Evolutionary conservation across 2,329 filamentous ascomycete genomes (phyloP).

Genomic region (Myriosclerotinia scirpicola): DNA sequence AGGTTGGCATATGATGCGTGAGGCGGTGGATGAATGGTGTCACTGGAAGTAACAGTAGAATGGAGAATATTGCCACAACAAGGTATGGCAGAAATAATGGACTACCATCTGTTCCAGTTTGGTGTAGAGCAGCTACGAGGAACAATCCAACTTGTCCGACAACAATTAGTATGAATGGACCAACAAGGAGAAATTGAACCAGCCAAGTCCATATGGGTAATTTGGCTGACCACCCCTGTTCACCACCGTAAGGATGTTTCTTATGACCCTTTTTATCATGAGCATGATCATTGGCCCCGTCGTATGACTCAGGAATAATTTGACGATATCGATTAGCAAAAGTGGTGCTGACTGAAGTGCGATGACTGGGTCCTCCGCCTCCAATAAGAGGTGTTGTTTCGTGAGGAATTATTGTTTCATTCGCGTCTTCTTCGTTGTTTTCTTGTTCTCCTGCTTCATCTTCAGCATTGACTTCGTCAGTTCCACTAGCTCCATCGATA

Average conservation of each 20-base stretch:
- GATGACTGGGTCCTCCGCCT: conserved; percentile 38
- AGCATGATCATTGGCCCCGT: conserved; percentile 27
- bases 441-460: conserved; percentile 41
- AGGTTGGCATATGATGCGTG: conserved; percentile 76
- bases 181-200: conserved; percentile 77
- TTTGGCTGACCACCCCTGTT: conserved; percentile 81
- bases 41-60: conserved; percentile 72
- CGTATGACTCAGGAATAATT: conserved; percentile 33
- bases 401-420: conserved; percentile 35
- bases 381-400: conserved; percentile 57
- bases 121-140: conserved; percentile 68
- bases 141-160: conserved; percentile 74
- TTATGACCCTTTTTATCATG: conserved; percentile 39
- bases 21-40: conserved; percentile 85
- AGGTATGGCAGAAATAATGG: conserved; percentile 71
- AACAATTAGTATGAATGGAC: conserved; percentile 74
- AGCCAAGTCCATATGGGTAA: conserved; percentile 86
- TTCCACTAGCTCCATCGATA: conserved; percentile 43
- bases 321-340: conserved; percentile 54
- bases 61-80: conserved; percentile 63
- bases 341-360: conserved; percentile 57
- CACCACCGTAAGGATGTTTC: conserved; percentile 58
- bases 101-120: conserved; percentile 83
- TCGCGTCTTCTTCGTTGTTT: background rate
- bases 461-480: conserved; percentile 38